Evolutionary conservation across 257 asterid species (phyloP), one percentile per base, ranked within the genome.

Genomic region (Gardenia jasminoides): DNA sequence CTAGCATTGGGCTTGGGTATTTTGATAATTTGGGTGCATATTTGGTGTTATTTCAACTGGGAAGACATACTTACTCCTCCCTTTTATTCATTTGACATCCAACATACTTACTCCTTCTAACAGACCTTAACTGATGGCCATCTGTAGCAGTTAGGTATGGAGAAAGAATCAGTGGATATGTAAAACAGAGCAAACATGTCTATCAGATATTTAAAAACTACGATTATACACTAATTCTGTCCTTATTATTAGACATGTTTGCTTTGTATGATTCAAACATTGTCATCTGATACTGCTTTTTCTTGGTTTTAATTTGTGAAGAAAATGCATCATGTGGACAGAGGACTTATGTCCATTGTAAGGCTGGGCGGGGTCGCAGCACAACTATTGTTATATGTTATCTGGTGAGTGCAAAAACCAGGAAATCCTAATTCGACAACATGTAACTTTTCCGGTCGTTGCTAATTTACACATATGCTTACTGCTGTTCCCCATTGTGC

Each of bases 341-440:
- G 78, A 66, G 89, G 26, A 88, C 91, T 39, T 85, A 88, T 59
- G 84, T 88, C 31, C 91, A 88, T 61, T 88, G 91, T 81, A 88
- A 88, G 83, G 91, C 89, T 77, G 91, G 89, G 58, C 76, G 89
- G 69, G 91, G 91, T 52, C 89, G 91, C 59, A 85, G 91, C 81
- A 88, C 91, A 20, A 88, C 91, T 43, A 67, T 88, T 68, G 91
- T 88, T 59, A 59, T 87, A 44, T 88, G 91, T 81, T 88, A 85
- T 79, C 82, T 88, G 88, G 89, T 88, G 65, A 82, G 91, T 84
- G 70, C 52, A 56, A 13, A 36, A 44, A 70, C 43, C 17, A 52
- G 10, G 65, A 41, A 12, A 30, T 61, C 76, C 64, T 67, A 65
- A 76, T 71, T 82, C 64, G 76, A 71, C 31, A 41, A 44, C 47